These are phyloP conservation scores for Nakazawaea peltata DNA, from an alignment of 805 yeast genomes.

Conservation along the genomic window DNA sequence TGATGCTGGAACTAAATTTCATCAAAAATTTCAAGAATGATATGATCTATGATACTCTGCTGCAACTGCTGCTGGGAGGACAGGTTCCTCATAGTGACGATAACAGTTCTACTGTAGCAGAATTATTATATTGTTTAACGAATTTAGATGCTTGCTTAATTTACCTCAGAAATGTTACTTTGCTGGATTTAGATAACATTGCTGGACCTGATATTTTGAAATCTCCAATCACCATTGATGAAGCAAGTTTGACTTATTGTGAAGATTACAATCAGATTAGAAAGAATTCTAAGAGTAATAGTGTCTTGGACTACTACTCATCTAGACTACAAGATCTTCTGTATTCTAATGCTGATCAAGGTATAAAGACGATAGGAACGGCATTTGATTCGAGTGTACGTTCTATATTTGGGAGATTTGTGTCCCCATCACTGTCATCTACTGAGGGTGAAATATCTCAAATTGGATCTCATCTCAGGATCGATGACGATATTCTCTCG, in stretches of 20 bases:
- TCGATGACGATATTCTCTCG: conserved; percentile 14
- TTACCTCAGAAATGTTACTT: conserved; percentile 23
- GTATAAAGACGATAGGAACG: conserved; percentile 22
- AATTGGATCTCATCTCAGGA: conserved; percentile 15
- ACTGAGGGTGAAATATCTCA: neutral
- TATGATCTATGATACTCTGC: conserved; percentile 17
- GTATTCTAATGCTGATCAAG: conserved; percentile 27
- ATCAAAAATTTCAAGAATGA: conserved; percentile 25
- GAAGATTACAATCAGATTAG: conserved; percentile 5
- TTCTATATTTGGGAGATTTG: conserved; percentile 24
- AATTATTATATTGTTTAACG: conserved; percentile 24
- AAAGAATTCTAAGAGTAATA: neutral
- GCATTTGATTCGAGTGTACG: conserved; percentile 27
- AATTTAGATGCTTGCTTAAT: conserved; percentile 28
- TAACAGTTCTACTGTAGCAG: conserved; percentile 19
- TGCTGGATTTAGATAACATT: conserved; percentile 19
- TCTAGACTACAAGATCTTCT: conserved; percentile 10
- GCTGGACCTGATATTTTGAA: conserved; percentile 31
- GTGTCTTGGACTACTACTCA: conserved; percentile 5
- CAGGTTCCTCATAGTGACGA: conserved; percentile 6
- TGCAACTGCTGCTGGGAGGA: no score
- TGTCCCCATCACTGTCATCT: conserved; percentile 3
- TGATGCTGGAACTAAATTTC: conserved; percentile 23
- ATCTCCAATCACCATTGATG: conserved; percentile 5
- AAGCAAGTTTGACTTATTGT: conserved; percentile 8